phyloP scores from a whole-genome alignment of 768 basidiomycete species.

The Tylopilus subfusipes region DNA sequence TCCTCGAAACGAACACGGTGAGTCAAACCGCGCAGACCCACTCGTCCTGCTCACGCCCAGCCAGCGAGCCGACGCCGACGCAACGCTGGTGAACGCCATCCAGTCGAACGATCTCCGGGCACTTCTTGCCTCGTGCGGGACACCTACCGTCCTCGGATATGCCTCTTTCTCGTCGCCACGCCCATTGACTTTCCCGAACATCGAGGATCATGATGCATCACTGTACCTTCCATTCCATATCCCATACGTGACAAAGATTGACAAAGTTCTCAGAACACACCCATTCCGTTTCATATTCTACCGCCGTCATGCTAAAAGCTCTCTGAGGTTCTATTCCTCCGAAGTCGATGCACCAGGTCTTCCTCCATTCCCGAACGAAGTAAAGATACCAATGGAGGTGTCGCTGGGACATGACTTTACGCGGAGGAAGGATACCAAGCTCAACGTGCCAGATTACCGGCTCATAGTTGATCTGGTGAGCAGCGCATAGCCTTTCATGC shows the following conservation, averaged over 20 bases:
- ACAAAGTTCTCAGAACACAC: constrained; percentile 6
- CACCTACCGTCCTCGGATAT: constrained; percentile 31
- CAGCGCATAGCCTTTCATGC: not conserved
- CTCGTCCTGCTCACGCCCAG: not conserved
- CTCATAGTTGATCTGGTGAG: constrained; percentile 42
- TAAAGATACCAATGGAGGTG: constrained; percentile 24
- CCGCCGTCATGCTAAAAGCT: constrained; percentile 46
- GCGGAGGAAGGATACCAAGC: constrained; percentile 9
- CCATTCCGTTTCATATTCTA: constrained; percentile 45
- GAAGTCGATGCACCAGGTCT: constrained; percentile 32
- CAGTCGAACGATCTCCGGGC: constrained; percentile 18
- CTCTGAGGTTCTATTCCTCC: constrained; percentile 65
- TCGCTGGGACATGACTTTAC: constrained; percentile 42
- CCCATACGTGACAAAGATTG: constrained; percentile 4
- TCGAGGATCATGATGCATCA: constrained; percentile 30
- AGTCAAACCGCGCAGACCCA: constrained; percentile 3
- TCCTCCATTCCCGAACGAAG: constrained; percentile 12
- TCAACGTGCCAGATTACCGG: constrained; percentile 20
- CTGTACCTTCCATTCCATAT: constrained; percentile 10
- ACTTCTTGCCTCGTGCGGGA: constrained; percentile 15
- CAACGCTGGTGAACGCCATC: constrained; percentile 6
- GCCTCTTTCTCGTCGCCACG: constrained; percentile 19
- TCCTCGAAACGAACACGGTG: constrained; percentile 38
- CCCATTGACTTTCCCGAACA: constrained; percentile 24
- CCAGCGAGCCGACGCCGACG: constrained; percentile 17